phyloP scores from a whole-genome alignment of 139 green algal species.

The Ostreobium quekettii region DNA sequence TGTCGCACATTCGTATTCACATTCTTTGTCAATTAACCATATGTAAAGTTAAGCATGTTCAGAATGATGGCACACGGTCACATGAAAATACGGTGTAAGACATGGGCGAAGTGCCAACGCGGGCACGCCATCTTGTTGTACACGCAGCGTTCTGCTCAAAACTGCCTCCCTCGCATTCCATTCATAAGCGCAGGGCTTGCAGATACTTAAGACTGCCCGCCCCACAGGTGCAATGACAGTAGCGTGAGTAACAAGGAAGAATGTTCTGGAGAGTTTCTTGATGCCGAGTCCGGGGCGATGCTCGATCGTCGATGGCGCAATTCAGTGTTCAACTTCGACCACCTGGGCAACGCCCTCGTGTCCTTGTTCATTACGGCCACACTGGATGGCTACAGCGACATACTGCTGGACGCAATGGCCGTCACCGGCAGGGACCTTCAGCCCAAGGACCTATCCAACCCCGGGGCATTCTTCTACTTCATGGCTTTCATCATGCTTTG shows the following conservation, averaged over 20 bases:
- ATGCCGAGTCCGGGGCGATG: slow-evolving; percentile 2
- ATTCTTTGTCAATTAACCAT: no score
- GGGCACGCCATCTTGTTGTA: not conserved
- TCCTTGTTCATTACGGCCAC: slow-evolving; percentile 60
- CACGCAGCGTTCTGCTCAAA: not conserved
- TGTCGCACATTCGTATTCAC: no score
- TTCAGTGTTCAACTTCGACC: slow-evolving; percentile 65
- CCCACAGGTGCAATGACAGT: slow-evolving; percentile 60
- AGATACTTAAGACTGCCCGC: not conserved
- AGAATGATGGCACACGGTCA: no score
- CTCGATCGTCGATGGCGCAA: slow-evolving; percentile 42
- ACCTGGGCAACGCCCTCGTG: slow-evolving; percentile 57
- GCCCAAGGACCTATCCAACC: slow-evolving; percentile 48
- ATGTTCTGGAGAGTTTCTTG: not conserved
- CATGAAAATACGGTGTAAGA: no score
- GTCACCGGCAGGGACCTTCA: slow-evolving; percentile 38
- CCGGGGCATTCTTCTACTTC: slow-evolving; percentile 60
- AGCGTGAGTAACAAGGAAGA: slow-evolving; percentile 31
- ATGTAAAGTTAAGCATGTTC: no score
- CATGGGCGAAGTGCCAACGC: no score
- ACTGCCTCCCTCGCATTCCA: not conserved
- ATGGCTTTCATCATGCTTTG: slow-evolving; percentile 63
- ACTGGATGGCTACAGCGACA: slow-evolving; percentile 65
- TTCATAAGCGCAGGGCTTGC: not conserved
- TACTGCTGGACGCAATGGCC: slow-evolving; percentile 43